Evolutionary conservation across 2,329 filamentous ascomycete species (phyloP).

Genomic region (Teratosphaeria pseudoeucalypti): DNA sequence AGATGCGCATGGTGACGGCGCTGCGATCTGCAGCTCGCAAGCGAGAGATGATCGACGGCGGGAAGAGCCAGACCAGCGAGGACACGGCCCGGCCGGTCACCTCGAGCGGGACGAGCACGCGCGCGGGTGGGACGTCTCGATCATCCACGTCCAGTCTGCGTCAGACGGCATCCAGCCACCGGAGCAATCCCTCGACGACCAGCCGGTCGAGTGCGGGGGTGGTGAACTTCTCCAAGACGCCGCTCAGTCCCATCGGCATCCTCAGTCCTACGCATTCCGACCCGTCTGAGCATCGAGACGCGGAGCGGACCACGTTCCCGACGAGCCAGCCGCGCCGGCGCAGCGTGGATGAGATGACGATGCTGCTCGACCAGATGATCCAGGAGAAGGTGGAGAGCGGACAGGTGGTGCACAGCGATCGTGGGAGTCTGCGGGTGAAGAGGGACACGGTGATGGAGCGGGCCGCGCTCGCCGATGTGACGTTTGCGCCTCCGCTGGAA

Average conservation of each 20-base stretch:
- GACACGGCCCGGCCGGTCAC: constrained; percentile 10
- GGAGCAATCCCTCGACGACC: constrained; percentile 17
- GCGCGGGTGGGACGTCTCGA: constrained; percentile 7
- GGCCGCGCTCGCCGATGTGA: background rate
- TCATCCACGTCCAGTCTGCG: constrained; percentile 8
- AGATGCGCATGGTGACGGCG: constrained; percentile 84
- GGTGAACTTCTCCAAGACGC: constrained; percentile 19
- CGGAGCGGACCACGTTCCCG: background rate
- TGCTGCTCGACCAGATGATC: constrained; percentile 93
- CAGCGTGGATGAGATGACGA: constrained; percentile 85
- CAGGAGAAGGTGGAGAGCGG: constrained; percentile 73
- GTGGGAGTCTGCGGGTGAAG: constrained; percentile 52
- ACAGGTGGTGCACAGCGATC: constrained; percentile 54
- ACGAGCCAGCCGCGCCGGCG: constrained; percentile 26
- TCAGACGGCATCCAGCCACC: constrained; percentile 10
- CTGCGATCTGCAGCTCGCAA: constrained; percentile 77
- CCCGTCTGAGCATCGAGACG: background rate
- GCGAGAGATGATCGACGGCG: constrained; percentile 50
- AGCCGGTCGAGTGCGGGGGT: constrained; percentile 15
- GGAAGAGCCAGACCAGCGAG: constrained; percentile 7
- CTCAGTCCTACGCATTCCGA: constrained; percentile 8
- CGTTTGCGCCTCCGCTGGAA: background rate
- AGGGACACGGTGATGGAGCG: constrained; percentile 20
- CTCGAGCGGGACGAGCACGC: constrained; percentile 7
- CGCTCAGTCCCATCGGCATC: constrained; percentile 21